These are phyloP conservation scores for Podospora pseudoanserina DNA, from an alignment of 495 filamentous ascomycete species.

Conservation along the genomic window DNA sequence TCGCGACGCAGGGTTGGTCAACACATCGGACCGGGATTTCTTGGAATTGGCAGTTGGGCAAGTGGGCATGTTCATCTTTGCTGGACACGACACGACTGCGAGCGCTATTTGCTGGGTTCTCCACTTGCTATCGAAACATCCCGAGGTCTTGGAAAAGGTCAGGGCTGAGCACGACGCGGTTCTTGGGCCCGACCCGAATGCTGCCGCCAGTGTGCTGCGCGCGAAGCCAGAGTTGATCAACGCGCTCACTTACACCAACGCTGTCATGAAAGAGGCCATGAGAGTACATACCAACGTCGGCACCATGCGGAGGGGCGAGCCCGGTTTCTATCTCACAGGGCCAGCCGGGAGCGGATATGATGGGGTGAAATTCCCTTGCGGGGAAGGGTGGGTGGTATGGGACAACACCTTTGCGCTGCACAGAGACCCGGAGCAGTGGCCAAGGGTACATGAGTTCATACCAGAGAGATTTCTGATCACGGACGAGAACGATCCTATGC, in stretches of 20 bases:
- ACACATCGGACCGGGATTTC: not conserved
- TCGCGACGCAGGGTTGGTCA: not conserved
- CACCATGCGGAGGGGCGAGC: not conserved
- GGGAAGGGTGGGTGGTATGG: conserved; percentile 28
- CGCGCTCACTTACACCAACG: conserved; percentile 20
- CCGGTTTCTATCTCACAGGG: not conserved
- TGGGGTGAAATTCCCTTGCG: not conserved
- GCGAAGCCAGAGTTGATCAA: conserved; percentile 40
- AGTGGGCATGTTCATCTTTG: conserved; percentile 43
- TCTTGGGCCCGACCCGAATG: conserved; percentile 28
- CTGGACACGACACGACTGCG: conserved; percentile 44
- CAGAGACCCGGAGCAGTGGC: conserved; percentile 20
- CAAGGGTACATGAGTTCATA: conserved; percentile 34
- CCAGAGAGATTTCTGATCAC: conserved; percentile 42
- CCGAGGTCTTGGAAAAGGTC: conserved; percentile 30
- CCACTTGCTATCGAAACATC: conserved; percentile 40
- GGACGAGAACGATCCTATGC: conserved; percentile 24
- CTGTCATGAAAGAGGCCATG: not conserved
- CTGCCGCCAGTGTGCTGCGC: conserved; percentile 25
- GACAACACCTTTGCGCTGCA: conserved; percentile 26
- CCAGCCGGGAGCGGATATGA: not conserved
- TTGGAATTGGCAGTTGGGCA: conserved; percentile 15
- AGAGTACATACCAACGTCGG: not conserved
- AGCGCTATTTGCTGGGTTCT: conserved; percentile 35
- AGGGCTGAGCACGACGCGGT: conserved; percentile 44